phyloP scores from a whole-genome alignment of 768 basidiomycete genomes.

The Mycena sanguinolenta region DNA sequence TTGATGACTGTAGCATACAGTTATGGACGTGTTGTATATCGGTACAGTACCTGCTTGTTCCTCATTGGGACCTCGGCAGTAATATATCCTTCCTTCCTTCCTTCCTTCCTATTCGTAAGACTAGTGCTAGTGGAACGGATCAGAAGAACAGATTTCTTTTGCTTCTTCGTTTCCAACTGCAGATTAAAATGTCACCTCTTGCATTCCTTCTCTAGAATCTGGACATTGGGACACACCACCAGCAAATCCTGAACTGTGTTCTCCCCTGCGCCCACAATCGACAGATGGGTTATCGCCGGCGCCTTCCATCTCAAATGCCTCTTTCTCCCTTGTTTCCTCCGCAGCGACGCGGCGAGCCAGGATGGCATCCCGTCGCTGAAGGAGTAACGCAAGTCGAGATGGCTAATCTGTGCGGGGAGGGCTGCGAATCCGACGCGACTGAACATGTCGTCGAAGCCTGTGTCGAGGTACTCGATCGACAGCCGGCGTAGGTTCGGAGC shows the following conservation, averaged over 20 bases:
- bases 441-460: conserved; percentile 28
- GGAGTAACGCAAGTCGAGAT: conserved; percentile 18
- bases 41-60: too few species aligned
- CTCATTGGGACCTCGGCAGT: too few species aligned
- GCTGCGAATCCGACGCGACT: not conserved
- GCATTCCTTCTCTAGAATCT: not conserved
- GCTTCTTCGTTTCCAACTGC: too few species aligned
- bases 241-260: not conserved
- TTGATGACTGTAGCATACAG: too few species aligned
- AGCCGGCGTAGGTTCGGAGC: conserved; percentile 31
- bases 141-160: too few species aligned
- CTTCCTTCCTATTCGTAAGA: too few species aligned
- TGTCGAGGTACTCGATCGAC: conserved; percentile 28
- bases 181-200: too few species aligned
- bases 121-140: too few species aligned
- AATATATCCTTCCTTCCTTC: too few species aligned
- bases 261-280: conserved; percentile 13
- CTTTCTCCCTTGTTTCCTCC: not conserved
- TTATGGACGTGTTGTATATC: too few species aligned
- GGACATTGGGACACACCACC: conserved; percentile 5
- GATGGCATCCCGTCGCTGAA: conserved; percentile 2
- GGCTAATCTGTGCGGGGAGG: conserved; percentile 16
- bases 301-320: not conserved
- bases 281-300: not conserved
- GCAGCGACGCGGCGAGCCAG: conserved; percentile 11